A percentile compares a stretch with the other conserved stretches of the same genome.
These are phyloP conservation scores for Salvia hispanica DNA, from an alignment of 257 asterid species.

Conservation along the genomic window DNA sequence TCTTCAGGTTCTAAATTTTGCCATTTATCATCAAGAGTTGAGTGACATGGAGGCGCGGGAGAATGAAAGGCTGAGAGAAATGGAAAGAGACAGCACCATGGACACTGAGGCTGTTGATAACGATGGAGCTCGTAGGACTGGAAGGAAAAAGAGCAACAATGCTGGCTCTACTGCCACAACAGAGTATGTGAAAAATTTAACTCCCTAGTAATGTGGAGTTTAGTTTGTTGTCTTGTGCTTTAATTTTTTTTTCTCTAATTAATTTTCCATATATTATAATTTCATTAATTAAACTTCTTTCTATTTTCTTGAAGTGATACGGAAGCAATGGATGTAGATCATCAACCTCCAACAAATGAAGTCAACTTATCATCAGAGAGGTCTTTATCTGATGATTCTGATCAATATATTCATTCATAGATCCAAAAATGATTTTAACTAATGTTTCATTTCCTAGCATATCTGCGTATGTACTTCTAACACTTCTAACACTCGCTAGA, in stretches of 20 bases:
- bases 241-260: constrained; percentile 16
- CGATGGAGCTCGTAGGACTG: constrained; percentile 38
- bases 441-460: constrained; percentile 4
- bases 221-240: no score
- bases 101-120: constrained; percentile 51
- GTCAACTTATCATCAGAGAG: constrained; percentile 49
- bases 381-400: constrained; percentile 43
- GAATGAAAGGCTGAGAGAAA: constrained; percentile 58
- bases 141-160: constrained; percentile 29
- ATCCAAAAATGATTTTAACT: not conserved
- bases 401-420: not conserved
- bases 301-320: constrained; percentile 43
- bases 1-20: constrained; percentile 91
- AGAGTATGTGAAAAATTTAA: constrained; percentile 42
- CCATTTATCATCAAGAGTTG: constrained; percentile 97
- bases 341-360: constrained; percentile 56
- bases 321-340: constrained; percentile 79
- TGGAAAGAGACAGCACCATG: constrained; percentile 49
- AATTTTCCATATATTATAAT: not conserved
- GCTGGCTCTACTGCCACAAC: constrained; percentile 48
- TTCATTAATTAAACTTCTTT: constrained; percentile 23
- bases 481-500: not conserved
- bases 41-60: constrained; percentile 97
- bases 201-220: no score
- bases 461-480: not conserved